Evolutionary conservation across 371 early-diverging fungal genomes (phyloP).

Genomic region (Syncephalastrum contaminatum): DNA sequence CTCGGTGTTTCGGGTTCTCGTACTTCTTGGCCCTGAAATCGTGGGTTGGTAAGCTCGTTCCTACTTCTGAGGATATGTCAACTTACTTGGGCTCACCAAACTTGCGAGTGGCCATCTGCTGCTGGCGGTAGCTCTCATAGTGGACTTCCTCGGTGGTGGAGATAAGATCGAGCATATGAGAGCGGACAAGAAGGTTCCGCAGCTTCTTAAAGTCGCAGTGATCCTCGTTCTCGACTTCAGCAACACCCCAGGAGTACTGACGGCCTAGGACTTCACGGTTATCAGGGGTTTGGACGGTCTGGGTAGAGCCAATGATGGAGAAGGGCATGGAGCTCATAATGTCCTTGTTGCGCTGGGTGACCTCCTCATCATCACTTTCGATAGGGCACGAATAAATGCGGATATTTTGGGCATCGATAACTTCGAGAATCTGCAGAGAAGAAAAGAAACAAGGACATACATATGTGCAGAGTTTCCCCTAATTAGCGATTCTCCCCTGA

Average conservation of each 20-base stretch:
- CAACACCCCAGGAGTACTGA: constrained; percentile 93
- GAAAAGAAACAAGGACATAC: neutral
- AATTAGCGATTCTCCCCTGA: constrained; percentile 5
- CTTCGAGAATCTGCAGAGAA: constrained; percentile 60
- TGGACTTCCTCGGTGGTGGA: constrained; percentile 85
- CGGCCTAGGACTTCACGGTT: constrained; percentile 83
- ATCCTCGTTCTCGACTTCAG: constrained; percentile 88
- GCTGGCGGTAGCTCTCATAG: constrained; percentile 86
- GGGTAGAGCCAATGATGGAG: constrained; percentile 88
- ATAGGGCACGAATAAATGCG: constrained; percentile 74
- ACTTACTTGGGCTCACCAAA: constrained; percentile 73
- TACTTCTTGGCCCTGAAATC: constrained; percentile 52
- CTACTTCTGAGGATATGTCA: neutral
- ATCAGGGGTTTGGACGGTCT: constrained; percentile 75
- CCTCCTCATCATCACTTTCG: constrained; percentile 84
- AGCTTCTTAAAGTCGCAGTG: constrained; percentile 94
- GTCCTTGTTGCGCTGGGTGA: constrained; percentile 70
- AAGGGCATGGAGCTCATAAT: constrained; percentile 92
- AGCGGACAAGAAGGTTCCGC: constrained; percentile 86
- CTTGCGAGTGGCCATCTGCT: constrained; percentile 80
- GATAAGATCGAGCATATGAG: constrained; percentile 94
- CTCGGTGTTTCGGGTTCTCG: constrained; percentile 86
- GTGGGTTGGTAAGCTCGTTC: neutral
- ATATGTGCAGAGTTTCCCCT: neutral
- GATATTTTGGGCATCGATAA: constrained; percentile 73